Conservation (phyloP, 805 yeast species). For the Kodamaea hsintzibuensis region DNA sequence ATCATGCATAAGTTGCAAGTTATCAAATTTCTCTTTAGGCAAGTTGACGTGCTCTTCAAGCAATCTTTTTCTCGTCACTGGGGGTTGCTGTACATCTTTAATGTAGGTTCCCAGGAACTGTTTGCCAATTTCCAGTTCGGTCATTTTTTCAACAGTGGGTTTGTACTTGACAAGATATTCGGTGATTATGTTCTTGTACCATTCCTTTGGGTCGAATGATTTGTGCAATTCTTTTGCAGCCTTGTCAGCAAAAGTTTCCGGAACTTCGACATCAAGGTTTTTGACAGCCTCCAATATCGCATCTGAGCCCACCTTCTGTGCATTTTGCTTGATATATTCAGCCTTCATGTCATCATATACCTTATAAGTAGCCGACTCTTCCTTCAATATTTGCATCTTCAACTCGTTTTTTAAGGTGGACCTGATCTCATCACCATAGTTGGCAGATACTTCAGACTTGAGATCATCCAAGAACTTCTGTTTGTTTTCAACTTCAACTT, state of each 20-base stretch:
- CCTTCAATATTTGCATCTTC: conserved; percentile 15
- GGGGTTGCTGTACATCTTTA: conserved; percentile 14
- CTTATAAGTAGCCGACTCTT: conserved; percentile 13
- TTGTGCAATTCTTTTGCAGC: conserved; percentile 10
- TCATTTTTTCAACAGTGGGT: conserved; percentile 15
- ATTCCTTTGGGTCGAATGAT: conserved; percentile 10
- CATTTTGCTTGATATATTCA: conserved; percentile 13
- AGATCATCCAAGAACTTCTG: conserved; percentile 12
- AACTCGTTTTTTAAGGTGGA: conserved; percentile 11
- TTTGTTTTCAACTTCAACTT: conserved; percentile 8
- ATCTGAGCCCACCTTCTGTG: conserved; percentile 10
- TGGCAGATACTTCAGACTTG: conserved; percentile 8
- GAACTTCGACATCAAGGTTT: conserved; percentile 8
- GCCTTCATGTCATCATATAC: conserved; percentile 16
- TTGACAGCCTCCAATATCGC: conserved; percentile 17
- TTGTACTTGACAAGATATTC: conserved; percentile 14
- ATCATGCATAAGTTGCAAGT: conserved; percentile 28
- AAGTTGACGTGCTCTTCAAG: conserved; percentile 15
- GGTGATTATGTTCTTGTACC: conserved; percentile 14
- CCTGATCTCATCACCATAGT: conserved; percentile 13
- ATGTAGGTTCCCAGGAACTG: conserved; percentile 12
- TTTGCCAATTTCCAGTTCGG: conserved; percentile 18
- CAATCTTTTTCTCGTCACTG: conserved; percentile 15
- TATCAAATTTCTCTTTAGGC: conserved; percentile 18
- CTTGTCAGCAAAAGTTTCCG: conserved; percentile 11